Conservation (phyloP, 2,329 filamentous ascomycete species). For the Boeremia exigua region DNA sequence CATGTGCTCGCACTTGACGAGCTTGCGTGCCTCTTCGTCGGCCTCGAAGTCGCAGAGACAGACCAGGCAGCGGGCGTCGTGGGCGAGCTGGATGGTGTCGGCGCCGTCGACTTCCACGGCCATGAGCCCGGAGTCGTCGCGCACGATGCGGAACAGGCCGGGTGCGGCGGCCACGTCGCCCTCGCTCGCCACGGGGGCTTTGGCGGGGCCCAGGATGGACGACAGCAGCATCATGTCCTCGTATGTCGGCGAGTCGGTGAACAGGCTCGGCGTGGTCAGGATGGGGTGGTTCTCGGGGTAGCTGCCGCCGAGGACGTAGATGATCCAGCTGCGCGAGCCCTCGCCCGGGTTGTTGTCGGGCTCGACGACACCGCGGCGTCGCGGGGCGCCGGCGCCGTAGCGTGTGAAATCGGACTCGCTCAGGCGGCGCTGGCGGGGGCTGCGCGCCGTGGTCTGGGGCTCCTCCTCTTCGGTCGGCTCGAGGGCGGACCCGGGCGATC, state of each 20-base stretch:
- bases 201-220: conserved; percentile 69
- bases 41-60: conserved; percentile 70
- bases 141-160: conserved; percentile 62
- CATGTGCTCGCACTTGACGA: conserved; percentile 69
- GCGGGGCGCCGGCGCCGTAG: conserved; percentile 67
- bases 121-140: conserved; percentile 51
- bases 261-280: conserved; percentile 71
- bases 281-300: conserved; percentile 74
- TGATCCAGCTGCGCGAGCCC: conserved; percentile 71
- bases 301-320: conserved; percentile 73
- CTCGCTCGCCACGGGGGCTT: conserved; percentile 70
- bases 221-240: conserved; percentile 75
- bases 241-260: conserved; percentile 74
- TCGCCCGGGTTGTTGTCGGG: conserved; percentile 62
- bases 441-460: conserved; percentile 46
- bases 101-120: conserved; percentile 55
- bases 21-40: conserved; percentile 65
- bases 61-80: conserved; percentile 66
- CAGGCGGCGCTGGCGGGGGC: conserved; percentile 60
- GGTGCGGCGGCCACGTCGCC: conserved; percentile 68
- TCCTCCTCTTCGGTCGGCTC: conserved; percentile 54
- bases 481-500: conserved; percentile 48
- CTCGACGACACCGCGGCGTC: conserved; percentile 68
- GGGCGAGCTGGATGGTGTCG: conserved; percentile 35
- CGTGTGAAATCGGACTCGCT: conserved; percentile 67